Evolutionary conservation across 73 alveolate genomes (phyloP).

Genomic region (Paramecium sexaurelia): DNA sequence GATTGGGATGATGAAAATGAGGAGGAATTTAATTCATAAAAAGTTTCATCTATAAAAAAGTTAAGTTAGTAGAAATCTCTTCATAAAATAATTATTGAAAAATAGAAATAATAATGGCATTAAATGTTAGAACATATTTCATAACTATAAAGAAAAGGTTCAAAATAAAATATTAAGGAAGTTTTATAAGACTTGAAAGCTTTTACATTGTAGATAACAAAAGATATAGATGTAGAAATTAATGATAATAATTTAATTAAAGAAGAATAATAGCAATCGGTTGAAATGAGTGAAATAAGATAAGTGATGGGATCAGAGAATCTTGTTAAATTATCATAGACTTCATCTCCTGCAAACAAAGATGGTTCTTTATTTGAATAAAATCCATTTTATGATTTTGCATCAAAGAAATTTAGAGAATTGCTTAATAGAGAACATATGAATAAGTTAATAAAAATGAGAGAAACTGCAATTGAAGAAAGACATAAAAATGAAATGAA

Average conservation of each 20-base stretch:
- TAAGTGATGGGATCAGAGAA: conserved; percentile 50
- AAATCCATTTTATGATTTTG: conserved; percentile 35
- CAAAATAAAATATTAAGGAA: conserved; percentile 1
- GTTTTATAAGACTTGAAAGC: neutral
- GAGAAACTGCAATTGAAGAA: conserved; percentile 78
- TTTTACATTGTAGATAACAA: neutral
- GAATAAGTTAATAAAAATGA: conserved; percentile 70
- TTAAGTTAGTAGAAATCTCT: neutral
- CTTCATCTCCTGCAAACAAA: neutral
- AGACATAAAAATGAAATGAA: conserved; percentile 67
- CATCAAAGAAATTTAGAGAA: conserved; percentile 34
- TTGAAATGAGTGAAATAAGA: conserved; percentile 46
- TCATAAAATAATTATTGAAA: neutral
- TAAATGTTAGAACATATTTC: conserved; percentile 50
- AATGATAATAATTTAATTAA: neutral
- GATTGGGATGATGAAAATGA: conserved; percentile 28
- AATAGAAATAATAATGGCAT: conserved; percentile 17
- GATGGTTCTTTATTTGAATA: conserved; percentile 36
- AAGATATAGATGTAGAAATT: neutral
- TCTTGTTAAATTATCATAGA: conserved; percentile 20
- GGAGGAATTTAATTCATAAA: neutral
- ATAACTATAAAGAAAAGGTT: conserved; percentile 32
- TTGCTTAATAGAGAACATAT: conserved; percentile 18
- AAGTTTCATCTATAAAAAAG: neutral
- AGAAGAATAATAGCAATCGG: neutral